These are phyloP conservation scores for Backusella australiensis DNA, from an alignment of 192 early-diverging fungal species.

Conservation along the genomic window DNA sequence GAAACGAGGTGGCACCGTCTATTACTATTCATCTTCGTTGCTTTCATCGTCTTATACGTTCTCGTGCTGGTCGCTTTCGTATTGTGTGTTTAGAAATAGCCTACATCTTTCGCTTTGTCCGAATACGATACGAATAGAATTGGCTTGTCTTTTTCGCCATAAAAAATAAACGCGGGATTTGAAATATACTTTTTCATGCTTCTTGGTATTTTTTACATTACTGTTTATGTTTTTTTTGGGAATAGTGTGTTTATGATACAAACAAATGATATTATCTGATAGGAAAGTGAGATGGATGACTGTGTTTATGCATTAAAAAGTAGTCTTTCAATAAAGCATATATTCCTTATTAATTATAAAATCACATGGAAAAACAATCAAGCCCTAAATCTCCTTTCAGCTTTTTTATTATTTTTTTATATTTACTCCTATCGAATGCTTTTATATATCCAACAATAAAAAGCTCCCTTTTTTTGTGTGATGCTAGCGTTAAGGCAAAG, in stretches of 20 bases:
- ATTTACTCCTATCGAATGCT: background rate
- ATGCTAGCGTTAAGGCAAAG: background rate
- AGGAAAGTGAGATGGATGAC: too few relatives aligned
- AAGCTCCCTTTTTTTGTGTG: background rate
- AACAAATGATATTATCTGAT: background rate
- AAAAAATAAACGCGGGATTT: background rate
- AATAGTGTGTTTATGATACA: background rate
- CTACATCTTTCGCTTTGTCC: background rate
- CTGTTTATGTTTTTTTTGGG: background rate
- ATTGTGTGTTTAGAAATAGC: background rate
- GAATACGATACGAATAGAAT: background rate
- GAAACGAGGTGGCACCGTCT: background rate
- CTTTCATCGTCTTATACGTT: background rate
- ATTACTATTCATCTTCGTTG: background rate
- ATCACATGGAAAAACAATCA: slow-evolving; percentile 1
- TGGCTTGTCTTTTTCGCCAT: background rate
- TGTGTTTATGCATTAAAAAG: too few relatives aligned
- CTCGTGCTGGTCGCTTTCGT: background rate
- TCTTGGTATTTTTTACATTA: too few relatives aligned
- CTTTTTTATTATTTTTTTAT: background rate
- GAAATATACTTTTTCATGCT: background rate
- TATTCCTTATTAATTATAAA: background rate
- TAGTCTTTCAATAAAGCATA: background rate
- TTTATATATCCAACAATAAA: background rate
- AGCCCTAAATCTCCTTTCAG: background rate